Conservation (phyloP, 164 flowering plant species). For the Tinospora cordifolia region DNA sequence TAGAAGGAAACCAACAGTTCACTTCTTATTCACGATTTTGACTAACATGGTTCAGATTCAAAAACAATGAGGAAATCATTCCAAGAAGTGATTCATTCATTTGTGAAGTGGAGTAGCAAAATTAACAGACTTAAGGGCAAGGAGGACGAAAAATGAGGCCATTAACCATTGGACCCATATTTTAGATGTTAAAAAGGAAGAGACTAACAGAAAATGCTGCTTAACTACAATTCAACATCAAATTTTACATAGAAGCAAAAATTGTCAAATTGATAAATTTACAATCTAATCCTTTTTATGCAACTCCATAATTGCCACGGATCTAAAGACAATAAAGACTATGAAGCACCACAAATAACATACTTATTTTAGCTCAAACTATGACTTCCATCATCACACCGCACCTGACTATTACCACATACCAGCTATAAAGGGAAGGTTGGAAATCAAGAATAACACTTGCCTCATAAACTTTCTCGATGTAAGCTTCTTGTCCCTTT, state of each 20-base stretch:
- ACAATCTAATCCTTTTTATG: neutral
- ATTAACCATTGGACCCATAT: neutral
- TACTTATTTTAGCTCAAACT: no score
- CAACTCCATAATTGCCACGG: neutral
- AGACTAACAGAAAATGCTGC: neutral
- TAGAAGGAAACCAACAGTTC: no score
- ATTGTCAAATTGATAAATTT: neutral
- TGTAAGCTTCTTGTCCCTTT: conserved; percentile 91
- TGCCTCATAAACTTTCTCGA: conserved; percentile 90
- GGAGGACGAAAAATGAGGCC: no score
- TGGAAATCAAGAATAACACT: neutral
- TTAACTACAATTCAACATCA: neutral
- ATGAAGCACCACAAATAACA: neutral
- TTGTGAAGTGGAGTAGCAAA: no score
- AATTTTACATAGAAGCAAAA: neutral
- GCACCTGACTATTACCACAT: no score
- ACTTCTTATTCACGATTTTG: no score
- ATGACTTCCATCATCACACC: no score
- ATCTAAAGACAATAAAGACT: neutral
- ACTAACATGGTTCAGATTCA: no score
- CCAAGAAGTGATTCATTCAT: no score
- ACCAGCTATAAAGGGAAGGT: no score
- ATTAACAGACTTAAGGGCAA: no score
- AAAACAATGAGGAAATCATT: no score
- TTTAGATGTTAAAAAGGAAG: neutral